Percentiles rank a stretch among this genome's conserved stretches.
These are phyloP conservation scores for Candida michaelii DNA, from an alignment of 805 yeast genomes.

Conservation along the genomic window DNA sequence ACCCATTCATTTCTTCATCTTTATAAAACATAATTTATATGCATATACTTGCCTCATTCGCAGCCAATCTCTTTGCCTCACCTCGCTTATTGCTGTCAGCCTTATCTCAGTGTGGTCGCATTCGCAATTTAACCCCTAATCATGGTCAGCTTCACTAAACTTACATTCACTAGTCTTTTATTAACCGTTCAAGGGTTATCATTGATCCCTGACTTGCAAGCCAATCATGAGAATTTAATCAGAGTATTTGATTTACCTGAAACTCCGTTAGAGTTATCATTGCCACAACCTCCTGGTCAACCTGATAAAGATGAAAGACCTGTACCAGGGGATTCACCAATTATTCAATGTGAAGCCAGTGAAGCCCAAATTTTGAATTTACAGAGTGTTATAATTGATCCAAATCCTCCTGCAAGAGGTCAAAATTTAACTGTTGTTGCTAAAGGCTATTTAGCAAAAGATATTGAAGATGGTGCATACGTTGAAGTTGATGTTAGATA, in stretches of 20 bases:
- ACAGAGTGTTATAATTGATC: constrained; percentile 58
- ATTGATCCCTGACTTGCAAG: constrained; percentile 18
- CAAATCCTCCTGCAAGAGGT: constrained; percentile 92
- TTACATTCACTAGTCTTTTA: constrained; percentile 14
- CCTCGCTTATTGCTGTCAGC: not conserved
- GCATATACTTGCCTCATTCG: not conserved
- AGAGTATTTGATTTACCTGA: constrained; percentile 12
- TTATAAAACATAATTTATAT: not conserved
- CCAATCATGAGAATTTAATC: constrained; percentile 15
- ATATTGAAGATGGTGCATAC: constrained; percentile 81
- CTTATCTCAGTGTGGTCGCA: not conserved
- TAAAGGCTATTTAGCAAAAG: constrained; percentile 55
- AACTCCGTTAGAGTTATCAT: not conserved
- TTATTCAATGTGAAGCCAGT: constrained; percentile 68
- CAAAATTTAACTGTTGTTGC: constrained; percentile 77
- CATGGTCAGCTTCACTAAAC: constrained; percentile 12
- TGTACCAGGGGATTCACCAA: constrained; percentile 89
- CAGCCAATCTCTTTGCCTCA: not conserved
- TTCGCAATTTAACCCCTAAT: constrained; percentile 3
- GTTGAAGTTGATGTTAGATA: constrained; percentile 91
- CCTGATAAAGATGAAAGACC: constrained; percentile 55
- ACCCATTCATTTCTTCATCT: no score
- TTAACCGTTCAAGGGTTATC: constrained; percentile 21
- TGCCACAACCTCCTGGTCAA: constrained; percentile 16
- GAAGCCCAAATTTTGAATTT: constrained; percentile 65